A percentile compares a stretch with the other conserved stretches of the same genome.
Conservation (phyloP, 2,329 filamentous ascomycete species). For the Rutstroemia sp. region DNA sequence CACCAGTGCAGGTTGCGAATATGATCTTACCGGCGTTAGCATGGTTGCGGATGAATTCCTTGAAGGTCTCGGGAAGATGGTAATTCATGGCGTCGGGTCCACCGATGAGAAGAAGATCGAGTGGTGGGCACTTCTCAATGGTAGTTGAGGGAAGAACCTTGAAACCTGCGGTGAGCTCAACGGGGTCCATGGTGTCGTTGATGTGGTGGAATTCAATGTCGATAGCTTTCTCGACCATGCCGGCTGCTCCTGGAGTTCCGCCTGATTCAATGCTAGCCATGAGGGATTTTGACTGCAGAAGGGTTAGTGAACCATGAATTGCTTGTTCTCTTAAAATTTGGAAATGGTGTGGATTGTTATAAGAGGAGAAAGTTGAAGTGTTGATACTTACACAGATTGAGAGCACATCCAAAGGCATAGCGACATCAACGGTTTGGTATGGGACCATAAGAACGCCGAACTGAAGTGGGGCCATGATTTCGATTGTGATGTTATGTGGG, state of each 20-base stretch:
- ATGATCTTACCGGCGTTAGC: slow-evolving; percentile 31
- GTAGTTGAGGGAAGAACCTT: slow-evolving; percentile 17
- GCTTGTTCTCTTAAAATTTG: neutral
- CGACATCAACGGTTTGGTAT: slow-evolving; percentile 23
- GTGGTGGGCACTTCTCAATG: slow-evolving; percentile 30
- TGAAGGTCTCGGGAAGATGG: slow-evolving; percentile 26
- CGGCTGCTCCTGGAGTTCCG: neutral
- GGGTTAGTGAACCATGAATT: neutral
- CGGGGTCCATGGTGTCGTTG: slow-evolving; percentile 18
- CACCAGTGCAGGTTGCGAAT: slow-evolving; percentile 35
- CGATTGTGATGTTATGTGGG: neutral
- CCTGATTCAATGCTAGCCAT: neutral
- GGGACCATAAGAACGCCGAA: slow-evolving; percentile 24
- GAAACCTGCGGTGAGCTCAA: slow-evolving; percentile 12
- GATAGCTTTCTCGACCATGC: slow-evolving; percentile 13
- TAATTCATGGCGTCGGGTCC: slow-evolving; percentile 28
- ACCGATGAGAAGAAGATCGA: slow-evolving; percentile 33
- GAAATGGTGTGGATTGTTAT: no score
- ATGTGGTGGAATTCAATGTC: slow-evolving; percentile 23
- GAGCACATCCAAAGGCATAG: slow-evolving; percentile 24
- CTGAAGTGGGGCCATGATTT: slow-evolving; percentile 20
- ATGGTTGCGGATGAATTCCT: slow-evolving; percentile 31
- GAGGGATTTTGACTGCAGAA: neutral
- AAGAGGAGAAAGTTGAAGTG: neutral
- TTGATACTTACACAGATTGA: slow-evolving; percentile 13